Percentiles rank a stretch among this genome's conserved stretches.
phyloP scores from a whole-genome alignment of 2,329 filamentous ascomycete species.

The Knufia fluminis region DNA sequence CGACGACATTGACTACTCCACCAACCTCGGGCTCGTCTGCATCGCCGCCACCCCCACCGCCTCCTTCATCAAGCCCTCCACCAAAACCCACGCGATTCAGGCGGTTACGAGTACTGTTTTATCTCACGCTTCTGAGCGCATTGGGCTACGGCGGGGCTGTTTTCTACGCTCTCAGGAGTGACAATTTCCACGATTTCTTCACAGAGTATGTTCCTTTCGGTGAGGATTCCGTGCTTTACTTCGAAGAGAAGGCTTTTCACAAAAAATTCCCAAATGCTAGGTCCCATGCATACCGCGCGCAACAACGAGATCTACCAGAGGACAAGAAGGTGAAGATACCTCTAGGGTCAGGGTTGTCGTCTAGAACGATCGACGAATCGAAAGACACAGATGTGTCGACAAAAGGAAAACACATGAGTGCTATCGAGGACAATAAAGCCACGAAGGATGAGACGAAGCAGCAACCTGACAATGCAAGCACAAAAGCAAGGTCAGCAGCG shows the following conservation, averaged over 20 bases:
- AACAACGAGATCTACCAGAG: slow-evolving; percentile 39
- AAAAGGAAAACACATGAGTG: slow-evolving; percentile 41
- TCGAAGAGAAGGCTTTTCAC: slow-evolving; percentile 89
- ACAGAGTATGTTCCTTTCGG: slow-evolving; percentile 93
- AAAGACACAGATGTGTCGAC: slow-evolving; percentile 51
- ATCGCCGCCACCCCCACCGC: slow-evolving; percentile 27
- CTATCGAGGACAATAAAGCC: slow-evolving; percentile 24
- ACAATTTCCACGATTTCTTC: slow-evolving; percentile 99
- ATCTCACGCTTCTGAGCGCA: slow-evolving; percentile 64
- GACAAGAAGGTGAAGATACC: slow-evolving; percentile 73
- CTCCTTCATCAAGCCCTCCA: slow-evolving; percentile 32
- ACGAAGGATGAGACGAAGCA: slow-evolving; percentile 10
- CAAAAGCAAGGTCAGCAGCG: slow-evolving; percentile 26
- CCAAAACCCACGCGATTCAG: slow-evolving; percentile 54
- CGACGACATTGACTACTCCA: slow-evolving; percentile 22
- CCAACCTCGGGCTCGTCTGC: slow-evolving; percentile 18
- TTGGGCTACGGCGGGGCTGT: slow-evolving; percentile 79
- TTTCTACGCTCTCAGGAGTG: slow-evolving; percentile 84
- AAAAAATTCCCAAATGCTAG: slow-evolving; percentile 63
- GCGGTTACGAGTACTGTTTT: slow-evolving; percentile 66
- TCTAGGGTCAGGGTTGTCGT: slow-evolving; percentile 74
- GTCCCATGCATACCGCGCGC: slow-evolving; percentile 44
- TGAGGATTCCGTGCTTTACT: slow-evolving; percentile 87
- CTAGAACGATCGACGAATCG: slow-evolving; percentile 59
- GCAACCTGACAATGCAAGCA: slow-evolving; percentile 14